Evolutionary conservation across 225 moss, liverwort and hornwort genomes (phyloP).

Genomic region (Neckera pumila): DNA sequence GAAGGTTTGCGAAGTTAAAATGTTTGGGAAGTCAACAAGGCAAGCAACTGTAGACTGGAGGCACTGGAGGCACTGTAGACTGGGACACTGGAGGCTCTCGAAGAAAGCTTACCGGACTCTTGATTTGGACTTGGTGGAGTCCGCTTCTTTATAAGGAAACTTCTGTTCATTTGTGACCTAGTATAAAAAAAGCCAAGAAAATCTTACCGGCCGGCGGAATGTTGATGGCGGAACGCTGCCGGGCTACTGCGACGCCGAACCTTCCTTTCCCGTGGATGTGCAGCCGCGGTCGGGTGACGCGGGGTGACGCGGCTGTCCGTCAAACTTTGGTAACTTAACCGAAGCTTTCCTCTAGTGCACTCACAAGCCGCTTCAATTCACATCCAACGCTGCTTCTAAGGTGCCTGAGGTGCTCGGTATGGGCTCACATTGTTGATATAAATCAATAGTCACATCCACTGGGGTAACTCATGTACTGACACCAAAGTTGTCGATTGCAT

Average conservation of each 20-base stretch:
- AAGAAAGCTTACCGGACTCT: background rate
- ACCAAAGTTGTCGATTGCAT: background rate
- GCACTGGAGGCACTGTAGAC: too few species aligned
- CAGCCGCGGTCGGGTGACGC: background rate
- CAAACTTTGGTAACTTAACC: too few species aligned
- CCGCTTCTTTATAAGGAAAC: background rate
- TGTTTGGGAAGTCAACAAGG: background rate
- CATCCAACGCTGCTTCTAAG: background rate
- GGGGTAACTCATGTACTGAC: background rate
- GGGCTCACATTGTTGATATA: background rate
- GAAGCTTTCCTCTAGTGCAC: background rate
- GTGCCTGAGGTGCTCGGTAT: background rate
- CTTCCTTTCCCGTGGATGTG: background rate
- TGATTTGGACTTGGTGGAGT: background rate
- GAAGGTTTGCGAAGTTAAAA: background rate
- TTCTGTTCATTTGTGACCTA: background rate
- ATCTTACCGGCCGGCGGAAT: background rate
- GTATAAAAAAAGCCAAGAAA: rapidly evolving
- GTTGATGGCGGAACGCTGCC: background rate
- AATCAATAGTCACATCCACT: background rate
- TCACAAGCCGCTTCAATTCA: background rate
- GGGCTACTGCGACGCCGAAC: background rate
- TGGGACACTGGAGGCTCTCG: background rate
- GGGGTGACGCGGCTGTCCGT: background rate
- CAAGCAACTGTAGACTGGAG: background rate